These are phyloP conservation scores for Gaeumannomyces tritici DNA, from an alignment of 2,329 filamentous ascomycete genomes.

Conservation along the genomic window DNA sequence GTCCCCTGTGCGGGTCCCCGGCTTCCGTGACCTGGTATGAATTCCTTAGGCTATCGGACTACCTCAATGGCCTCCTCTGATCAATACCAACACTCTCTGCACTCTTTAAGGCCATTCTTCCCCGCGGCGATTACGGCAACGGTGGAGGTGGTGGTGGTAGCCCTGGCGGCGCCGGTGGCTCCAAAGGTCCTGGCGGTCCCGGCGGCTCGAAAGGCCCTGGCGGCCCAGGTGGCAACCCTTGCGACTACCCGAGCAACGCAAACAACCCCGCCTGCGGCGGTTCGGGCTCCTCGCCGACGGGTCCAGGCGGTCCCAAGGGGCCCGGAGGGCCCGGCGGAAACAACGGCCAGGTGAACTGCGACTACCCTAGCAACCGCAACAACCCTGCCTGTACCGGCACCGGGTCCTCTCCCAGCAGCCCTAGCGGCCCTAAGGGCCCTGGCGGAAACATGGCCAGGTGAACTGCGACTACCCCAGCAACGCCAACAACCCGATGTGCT, in stretches of 20 bases:
- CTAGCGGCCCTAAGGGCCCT: background rate
- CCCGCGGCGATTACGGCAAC: background rate
- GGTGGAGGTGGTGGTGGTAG: background rate
- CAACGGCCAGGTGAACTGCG: background rate
- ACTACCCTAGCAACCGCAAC: background rate
- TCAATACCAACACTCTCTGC: background rate
- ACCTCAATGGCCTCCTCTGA: too few relatives aligned
- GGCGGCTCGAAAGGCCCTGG: background rate
- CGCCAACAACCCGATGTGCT: background rate
- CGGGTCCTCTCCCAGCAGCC: background rate
- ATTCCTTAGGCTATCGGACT: background rate
- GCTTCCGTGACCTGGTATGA: background rate
- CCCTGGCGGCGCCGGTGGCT: background rate
- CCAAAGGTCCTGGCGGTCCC: background rate
- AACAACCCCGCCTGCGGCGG: background rate
- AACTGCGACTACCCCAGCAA: constrained; percentile 3
- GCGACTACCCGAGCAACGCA: background rate
- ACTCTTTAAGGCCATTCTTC: background rate
- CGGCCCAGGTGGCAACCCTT: background rate
- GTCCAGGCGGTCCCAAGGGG: background rate
- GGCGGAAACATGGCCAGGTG: background rate
- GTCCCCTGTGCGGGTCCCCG: background rate
- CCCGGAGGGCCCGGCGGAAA: background rate
- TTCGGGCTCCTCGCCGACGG: background rate
- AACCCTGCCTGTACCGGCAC: background rate